A percentile compares a stretch with the other conserved stretches of the same genome.
Evolutionary conservation across 805 yeast genomes (phyloP).

Genomic region (Saccharomycopsis sp.): DNA sequence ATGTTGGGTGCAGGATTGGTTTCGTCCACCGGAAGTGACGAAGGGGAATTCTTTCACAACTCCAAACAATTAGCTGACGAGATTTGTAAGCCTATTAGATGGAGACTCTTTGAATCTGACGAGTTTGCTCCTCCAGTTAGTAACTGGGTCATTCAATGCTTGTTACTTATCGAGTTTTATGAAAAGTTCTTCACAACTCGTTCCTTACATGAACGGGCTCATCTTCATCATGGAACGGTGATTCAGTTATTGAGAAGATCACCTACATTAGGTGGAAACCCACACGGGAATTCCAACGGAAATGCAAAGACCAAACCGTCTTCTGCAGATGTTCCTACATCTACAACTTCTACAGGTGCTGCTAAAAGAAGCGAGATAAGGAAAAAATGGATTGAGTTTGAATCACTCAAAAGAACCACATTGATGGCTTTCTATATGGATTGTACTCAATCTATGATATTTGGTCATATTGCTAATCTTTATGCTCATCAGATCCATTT

Average conservation of each 20-base stretch:
- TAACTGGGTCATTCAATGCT: slow-evolving; percentile 70
- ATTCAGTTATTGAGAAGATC: slow-evolving; percentile 71
- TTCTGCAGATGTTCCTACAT: too few relatives aligned
- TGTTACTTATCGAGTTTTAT: slow-evolving; percentile 67
- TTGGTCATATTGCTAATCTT: slow-evolving; percentile 60
- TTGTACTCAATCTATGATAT: slow-evolving; percentile 68
- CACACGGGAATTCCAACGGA: too few relatives aligned
- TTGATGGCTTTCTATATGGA: slow-evolving; percentile 79
- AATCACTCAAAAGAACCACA: slow-evolving; percentile 70
- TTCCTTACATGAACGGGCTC: slow-evolving; percentile 71
- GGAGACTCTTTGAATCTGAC: slow-evolving; percentile 60
- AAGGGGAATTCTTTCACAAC: slow-evolving; percentile 4
- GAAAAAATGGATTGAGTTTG: slow-evolving; percentile 73
- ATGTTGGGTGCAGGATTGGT: slow-evolving; percentile 45
- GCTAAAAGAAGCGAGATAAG: slow-evolving; percentile 20
- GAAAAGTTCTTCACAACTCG: slow-evolving; percentile 71
- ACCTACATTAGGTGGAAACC: slow-evolving; percentile 70
- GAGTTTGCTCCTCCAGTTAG: slow-evolving; percentile 73
- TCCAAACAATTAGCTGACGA: slow-evolving; percentile 13
- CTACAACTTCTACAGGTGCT: slow-evolving; percentile 6
- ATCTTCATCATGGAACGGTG: slow-evolving; percentile 81
- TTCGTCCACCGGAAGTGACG: slow-evolving; percentile 13
- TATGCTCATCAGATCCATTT: slow-evolving; percentile 54
- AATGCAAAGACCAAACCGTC: too few relatives aligned
- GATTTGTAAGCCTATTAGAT: slow-evolving; percentile 49